A percentile compares a stretch with the other conserved stretches of the same genome.
These are phyloP conservation scores for Wickerhamiella infanticola DNA, from an alignment of 1,139 yeast species.

Conservation along the genomic window DNA sequence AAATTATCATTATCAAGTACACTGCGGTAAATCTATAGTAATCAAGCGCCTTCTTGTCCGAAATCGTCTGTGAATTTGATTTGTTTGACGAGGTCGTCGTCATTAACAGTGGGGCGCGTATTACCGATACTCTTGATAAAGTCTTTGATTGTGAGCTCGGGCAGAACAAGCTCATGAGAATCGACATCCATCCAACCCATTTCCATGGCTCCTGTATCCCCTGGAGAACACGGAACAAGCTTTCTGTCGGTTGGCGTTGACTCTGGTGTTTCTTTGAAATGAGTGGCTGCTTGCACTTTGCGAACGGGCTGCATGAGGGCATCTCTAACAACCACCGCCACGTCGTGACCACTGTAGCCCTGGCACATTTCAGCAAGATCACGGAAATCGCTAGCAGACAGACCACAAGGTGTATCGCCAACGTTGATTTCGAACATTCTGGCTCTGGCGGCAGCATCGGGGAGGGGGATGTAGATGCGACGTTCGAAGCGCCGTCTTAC, in stretches of 20 bases:
- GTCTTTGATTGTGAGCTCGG: conserved; percentile 78
- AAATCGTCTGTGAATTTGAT: conserved; percentile 82
- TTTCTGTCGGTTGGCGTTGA: conserved; percentile 27
- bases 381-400: conserved; percentile 58
- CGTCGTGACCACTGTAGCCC: conserved; percentile 95
- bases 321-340: conserved; percentile 91
- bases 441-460: conserved; percentile 80
- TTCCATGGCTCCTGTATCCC: conserved; percentile 72
- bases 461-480: conserved; percentile 87
- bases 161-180: conserved; percentile 80
- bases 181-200: conserved; percentile 89
- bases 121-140: conserved; percentile 83
- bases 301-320: conserved; percentile 97
- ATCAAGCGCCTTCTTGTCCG: conserved; percentile 69
- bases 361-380: conserved; percentile 86
- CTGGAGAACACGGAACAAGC: conserved; percentile 92
- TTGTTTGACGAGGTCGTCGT: conserved; percentile 65
- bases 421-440: conserved; percentile 90
- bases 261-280: conserved; percentile 43
- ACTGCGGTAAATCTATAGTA: too few species aligned
- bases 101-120: conserved; percentile 90
- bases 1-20: neutral
- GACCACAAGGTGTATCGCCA: conserved; percentile 74
- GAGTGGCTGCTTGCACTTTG: conserved; percentile 91
- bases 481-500: conserved; percentile 91